Evolutionary conservation across 768 basidiomycete genomes (phyloP).

Genomic region (Suillus spraguei): DNA sequence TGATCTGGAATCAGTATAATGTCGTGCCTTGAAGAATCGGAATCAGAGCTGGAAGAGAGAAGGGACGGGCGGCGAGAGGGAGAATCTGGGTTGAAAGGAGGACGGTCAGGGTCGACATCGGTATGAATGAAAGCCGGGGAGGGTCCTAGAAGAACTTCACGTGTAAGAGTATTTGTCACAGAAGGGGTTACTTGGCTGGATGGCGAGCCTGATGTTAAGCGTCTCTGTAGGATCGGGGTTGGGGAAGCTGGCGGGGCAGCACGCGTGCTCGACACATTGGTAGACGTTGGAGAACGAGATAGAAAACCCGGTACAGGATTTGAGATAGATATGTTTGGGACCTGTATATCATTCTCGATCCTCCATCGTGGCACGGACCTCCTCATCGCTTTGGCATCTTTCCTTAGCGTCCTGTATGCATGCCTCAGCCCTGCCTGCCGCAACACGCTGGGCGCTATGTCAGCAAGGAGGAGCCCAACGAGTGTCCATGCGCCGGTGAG

Average conservation of each 20-base stretch:
- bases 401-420: slow-evolving; percentile 40
- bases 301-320: not conserved
- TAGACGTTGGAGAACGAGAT: slow-evolving; percentile 19
- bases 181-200: slow-evolving; percentile 23
- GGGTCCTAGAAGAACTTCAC: slow-evolving; percentile 20
- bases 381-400: slow-evolving; percentile 33
- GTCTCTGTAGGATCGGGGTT: slow-evolving; percentile 12
- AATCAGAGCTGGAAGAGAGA: not conserved
- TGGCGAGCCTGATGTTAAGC: slow-evolving; percentile 16
- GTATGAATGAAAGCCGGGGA: slow-evolving; percentile 33
- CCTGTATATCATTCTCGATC: slow-evolving; percentile 30
- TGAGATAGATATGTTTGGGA: slow-evolving; percentile 3
- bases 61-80: not conserved
- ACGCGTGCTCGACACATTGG: slow-evolving; percentile 14
- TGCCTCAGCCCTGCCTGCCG: slow-evolving; percentile 43
- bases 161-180: slow-evolving; percentile 13
- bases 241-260: slow-evolving; percentile 28
- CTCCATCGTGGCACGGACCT: slow-evolving; percentile 35
- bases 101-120: not conserved
- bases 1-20: slow-evolving; percentile 27
- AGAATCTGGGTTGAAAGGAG: not conserved
- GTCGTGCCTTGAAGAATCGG: slow-evolving; percentile 22
- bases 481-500: slow-evolving; percentile 55
- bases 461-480: slow-evolving; percentile 56
- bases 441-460: slow-evolving; percentile 50